Evolutionary conservation across 257 asterid species (phyloP).

Genomic region (Petunia axillaris): DNA sequence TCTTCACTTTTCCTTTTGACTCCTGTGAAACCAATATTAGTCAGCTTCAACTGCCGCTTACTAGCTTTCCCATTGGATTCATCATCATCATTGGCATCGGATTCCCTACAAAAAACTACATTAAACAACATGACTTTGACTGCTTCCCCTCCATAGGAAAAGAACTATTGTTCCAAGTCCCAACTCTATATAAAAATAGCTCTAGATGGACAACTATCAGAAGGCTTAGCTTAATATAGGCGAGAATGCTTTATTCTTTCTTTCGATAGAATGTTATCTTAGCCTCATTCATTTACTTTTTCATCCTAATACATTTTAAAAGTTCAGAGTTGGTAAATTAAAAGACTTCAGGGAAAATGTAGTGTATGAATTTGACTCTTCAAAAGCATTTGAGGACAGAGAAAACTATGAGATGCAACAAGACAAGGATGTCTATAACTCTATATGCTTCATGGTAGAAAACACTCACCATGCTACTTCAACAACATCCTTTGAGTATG

Average conservation of each 20-base stretch:
- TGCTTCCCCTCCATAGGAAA: not conserved
- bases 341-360: not conserved
- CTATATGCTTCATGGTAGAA: not conserved
- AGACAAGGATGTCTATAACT: not conserved
- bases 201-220: not conserved
- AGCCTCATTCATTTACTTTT: not conserved
- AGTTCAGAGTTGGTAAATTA: not conserved
- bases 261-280: not conserved
- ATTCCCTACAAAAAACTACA: slow-evolving; percentile 53
- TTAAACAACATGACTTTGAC: not conserved
- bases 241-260: not conserved
- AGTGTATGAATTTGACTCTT: not conserved
- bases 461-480: slow-evolving; percentile 78
- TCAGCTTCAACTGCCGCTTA: slow-evolving; percentile 78
- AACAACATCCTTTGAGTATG: slow-evolving; percentile 67
- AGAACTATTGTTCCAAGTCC: not conserved
- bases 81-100: slow-evolving; percentile 68
- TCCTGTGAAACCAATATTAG: slow-evolving; percentile 60
- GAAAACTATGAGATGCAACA: not conserved
- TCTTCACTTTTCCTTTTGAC: slow-evolving; percentile 76
- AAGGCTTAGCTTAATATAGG: not conserved
- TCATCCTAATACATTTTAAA: not conserved
- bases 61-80: slow-evolving; percentile 43
- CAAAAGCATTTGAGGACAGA: not conserved
- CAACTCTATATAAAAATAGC: slow-evolving; percentile 1